Percentiles rank a stretch among this genome's conserved stretches.
phyloP scores from a whole-genome alignment of 495 filamentous ascomycete species.

The Sporormia fimetaria region DNA sequence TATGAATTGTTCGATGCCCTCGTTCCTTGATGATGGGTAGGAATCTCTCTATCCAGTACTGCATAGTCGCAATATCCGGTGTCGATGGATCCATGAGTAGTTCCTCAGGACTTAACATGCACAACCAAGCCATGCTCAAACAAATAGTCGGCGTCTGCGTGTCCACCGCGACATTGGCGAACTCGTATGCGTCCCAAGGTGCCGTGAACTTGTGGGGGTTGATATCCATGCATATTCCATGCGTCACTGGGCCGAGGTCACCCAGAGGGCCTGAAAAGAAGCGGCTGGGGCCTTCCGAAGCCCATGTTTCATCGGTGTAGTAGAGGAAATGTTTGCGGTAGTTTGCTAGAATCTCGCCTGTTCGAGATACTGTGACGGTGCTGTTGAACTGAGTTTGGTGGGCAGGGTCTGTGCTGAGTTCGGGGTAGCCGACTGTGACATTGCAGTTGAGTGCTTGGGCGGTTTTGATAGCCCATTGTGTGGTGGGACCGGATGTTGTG shows the following conservation, averaged over 20 bases:
- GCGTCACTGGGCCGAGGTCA: slow-evolving; percentile 45
- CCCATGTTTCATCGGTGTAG: slow-evolving; percentile 88
- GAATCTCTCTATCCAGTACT: slow-evolving; percentile 82
- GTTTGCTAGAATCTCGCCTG: slow-evolving; percentile 61
- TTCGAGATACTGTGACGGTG: slow-evolving; percentile 61
- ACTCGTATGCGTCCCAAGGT: slow-evolving; percentile 71
- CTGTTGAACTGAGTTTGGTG: slow-evolving; percentile 60
- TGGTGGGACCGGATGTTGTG: slow-evolving; percentile 57
- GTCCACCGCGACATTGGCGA: slow-evolving; percentile 65
- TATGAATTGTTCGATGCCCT: slow-evolving; percentile 51
- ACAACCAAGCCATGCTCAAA: slow-evolving; percentile 83
- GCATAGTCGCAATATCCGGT: slow-evolving; percentile 69
- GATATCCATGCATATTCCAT: slow-evolving; percentile 83
- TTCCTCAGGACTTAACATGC: slow-evolving; percentile 39
- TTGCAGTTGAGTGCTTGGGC: slow-evolving; percentile 63
- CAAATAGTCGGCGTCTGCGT: slow-evolving; percentile 59
- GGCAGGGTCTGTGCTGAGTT: slow-evolving; percentile 32
- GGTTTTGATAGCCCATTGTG: slow-evolving; percentile 65
- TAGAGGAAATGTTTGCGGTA: slow-evolving; percentile 88
- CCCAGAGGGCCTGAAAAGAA: slow-evolving; percentile 41
- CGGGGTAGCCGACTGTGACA: slow-evolving; percentile 86
- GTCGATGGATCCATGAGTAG: slow-evolving; percentile 37
- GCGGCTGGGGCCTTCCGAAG: slow-evolving; percentile 56
- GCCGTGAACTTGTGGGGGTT: slow-evolving; percentile 73
- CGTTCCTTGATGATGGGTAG: slow-evolving; percentile 53